A percentile compares a stretch with the other conserved stretches of the same genome.
Evolutionary conservation across 2,329 filamentous ascomycete genomes (phyloP).

Genomic region (Aspergillus costaricaensis): DNA sequence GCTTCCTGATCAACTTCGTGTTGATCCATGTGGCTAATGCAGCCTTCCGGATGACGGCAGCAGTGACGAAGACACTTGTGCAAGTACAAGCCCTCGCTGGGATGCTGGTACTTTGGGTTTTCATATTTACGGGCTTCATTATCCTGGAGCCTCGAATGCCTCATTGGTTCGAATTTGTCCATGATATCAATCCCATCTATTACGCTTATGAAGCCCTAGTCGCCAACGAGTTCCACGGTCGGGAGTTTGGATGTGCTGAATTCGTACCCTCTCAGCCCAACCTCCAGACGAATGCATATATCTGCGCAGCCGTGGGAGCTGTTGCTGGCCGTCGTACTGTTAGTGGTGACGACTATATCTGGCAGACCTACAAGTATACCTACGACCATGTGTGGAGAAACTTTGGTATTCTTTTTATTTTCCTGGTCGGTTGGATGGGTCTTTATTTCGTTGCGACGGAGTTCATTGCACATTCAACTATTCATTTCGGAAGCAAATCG

Average conservation of each 20-base stretch:
- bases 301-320: slow-evolving; percentile 62
- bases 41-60: slow-evolving; percentile 77
- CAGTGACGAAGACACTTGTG: slow-evolving; percentile 66
- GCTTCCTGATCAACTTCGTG: slow-evolving; percentile 72
- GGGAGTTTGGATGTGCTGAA: slow-evolving; percentile 57
- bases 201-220: slow-evolving; percentile 81
- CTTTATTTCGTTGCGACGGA: slow-evolving; percentile 55
- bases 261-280: slow-evolving; percentile 51
- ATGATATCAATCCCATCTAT: slow-evolving; percentile 73
- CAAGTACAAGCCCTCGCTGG: slow-evolving; percentile 59
- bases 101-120: slow-evolving; percentile 45
- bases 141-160: slow-evolving; percentile 61
- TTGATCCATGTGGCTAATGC: slow-evolving; percentile 78
- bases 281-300: slow-evolving; percentile 40
- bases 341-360: slow-evolving; percentile 61
- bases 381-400: slow-evolving; percentile 66
- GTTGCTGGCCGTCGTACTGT: slow-evolving; percentile 56
- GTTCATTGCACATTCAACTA: slow-evolving; percentile 62
- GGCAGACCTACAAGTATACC: slow-evolving; percentile 57
- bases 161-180: slow-evolving; percentile 76
- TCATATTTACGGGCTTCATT: slow-evolving; percentile 54
- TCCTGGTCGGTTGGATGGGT: slow-evolving; percentile 60
- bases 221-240: slow-evolving; percentile 75
- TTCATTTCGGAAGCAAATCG: slow-evolving; percentile 54
- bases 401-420: slow-evolving; percentile 67